phyloP scores from a whole-genome alignment of 1,139 yeast species.

The Yamadazyma jaroonii region DNA sequence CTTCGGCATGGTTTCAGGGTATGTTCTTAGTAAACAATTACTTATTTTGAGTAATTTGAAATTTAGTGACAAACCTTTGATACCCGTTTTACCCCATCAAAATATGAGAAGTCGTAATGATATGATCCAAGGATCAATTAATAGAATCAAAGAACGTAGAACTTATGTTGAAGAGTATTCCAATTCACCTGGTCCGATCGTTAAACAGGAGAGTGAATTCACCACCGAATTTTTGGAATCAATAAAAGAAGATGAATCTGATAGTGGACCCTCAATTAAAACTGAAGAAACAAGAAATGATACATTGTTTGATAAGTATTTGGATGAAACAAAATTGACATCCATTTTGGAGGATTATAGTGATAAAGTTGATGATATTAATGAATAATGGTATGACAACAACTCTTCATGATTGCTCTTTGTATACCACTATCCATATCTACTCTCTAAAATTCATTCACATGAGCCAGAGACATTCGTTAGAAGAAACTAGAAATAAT shows the following conservation, averaged over 20 bases:
- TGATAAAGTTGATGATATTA: neutral
- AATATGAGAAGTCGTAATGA: neutral
- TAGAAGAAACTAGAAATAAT: neutral
- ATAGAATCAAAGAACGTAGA: neutral
- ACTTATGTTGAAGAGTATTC: too few relatives aligned
- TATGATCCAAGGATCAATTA: neutral
- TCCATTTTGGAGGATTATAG: conserved; percentile 4
- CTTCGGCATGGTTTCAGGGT: conserved; percentile 4
- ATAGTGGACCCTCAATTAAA: neutral
- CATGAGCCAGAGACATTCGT: too few relatives aligned
- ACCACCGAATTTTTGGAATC: too few relatives aligned
- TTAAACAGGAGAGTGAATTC: too few relatives aligned
- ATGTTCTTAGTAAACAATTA: conserved; percentile 4
- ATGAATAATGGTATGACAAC: too few relatives aligned
- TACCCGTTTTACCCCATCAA: neutral
- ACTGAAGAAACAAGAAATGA: neutral
- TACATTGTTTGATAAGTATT: conserved; percentile 9
- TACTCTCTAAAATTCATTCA: too few relatives aligned
- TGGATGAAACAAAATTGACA: conserved; percentile 10
- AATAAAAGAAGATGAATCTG: neutral
- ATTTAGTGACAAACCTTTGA: neutral
- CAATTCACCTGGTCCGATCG: too few relatives aligned
- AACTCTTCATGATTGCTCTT: too few relatives aligned
- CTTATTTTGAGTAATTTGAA: conserved; percentile 2
- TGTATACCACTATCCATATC: too few relatives aligned